A percentile compares a stretch with the other conserved stretches of the same genome.
Evolutionary conservation across 371 early-diverging fungal species (phyloP).

Genomic region (Syncephalastrum racemosum): DNA sequence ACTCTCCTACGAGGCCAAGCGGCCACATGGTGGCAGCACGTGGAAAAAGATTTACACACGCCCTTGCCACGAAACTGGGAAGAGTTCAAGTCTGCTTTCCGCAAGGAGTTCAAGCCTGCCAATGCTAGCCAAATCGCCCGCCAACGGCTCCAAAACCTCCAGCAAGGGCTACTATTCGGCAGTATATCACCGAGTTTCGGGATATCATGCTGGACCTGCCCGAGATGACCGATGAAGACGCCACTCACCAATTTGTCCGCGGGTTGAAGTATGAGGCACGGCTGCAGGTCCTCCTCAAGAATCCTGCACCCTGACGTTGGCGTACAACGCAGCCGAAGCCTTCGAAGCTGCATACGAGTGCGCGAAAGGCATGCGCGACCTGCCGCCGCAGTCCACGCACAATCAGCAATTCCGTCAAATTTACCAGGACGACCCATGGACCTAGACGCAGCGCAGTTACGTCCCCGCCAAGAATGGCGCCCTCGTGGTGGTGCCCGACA

Average conservation of each 20-base stretch:
- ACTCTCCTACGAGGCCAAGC: conserved; percentile 4
- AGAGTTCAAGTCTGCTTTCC: conserved; percentile 2
- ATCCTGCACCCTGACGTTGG: no score
- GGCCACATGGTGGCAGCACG: conserved; percentile 10
- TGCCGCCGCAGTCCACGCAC: background rate
- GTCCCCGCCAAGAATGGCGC: background rate
- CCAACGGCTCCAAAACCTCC: no score
- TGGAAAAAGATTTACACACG: conserved; percentile 1
- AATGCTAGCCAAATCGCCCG: conserved; percentile 7
- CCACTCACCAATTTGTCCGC: no score
- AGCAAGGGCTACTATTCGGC: no score
- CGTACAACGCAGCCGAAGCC: no score
- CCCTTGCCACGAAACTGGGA: conserved; percentile 5
- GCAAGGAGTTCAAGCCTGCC: conserved; percentile 7
- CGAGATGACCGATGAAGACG: no score
- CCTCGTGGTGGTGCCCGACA: no score
- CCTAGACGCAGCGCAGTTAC: background rate
- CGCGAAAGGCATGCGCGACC: background rate
- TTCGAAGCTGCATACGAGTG: conserved; percentile 4
- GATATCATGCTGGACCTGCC: no score
- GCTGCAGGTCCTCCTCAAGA: no score
- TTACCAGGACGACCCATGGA: no score
- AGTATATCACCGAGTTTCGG: no score
- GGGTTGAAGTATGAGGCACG: no score
- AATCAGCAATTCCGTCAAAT: background rate